Percentiles rank a stretch among this genome's conserved stretches.
These are phyloP conservation scores for Musa beccarii DNA, from an alignment of 176 grass and related monocot species.

Conservation along the genomic window DNA sequence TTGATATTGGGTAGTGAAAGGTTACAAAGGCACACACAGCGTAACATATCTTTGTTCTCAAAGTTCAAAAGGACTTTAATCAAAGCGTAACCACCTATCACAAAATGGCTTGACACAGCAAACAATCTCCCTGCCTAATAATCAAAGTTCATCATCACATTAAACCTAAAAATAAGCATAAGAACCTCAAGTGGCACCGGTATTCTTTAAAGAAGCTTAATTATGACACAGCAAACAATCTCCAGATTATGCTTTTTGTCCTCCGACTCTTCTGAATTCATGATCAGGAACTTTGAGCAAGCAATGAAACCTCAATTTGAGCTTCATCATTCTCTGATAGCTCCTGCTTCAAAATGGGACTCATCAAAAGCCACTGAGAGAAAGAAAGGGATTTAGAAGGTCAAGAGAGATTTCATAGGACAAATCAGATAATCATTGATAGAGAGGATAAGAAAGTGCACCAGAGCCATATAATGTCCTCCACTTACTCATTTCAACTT, in stretches of 20 bases:
- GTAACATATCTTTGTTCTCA: too few species aligned
- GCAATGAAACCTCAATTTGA: slow-evolving; percentile 74
- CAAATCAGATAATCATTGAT: slow-evolving; percentile 8
- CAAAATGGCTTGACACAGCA: too few species aligned
- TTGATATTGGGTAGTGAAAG: too few species aligned
- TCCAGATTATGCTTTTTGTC: neutral
- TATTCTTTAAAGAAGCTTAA: neutral
- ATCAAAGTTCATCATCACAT: too few species aligned
- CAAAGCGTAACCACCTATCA: too few species aligned
- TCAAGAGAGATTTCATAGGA: neutral
- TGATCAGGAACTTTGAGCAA: slow-evolving; percentile 86
- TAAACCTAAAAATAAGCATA: neutral
- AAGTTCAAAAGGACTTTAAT: too few species aligned
- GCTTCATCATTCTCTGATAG: slow-evolving; percentile 86
- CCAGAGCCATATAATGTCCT: slow-evolving; percentile 89
- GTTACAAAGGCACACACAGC: too few species aligned
- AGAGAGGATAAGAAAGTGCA: slow-evolving; percentile 29
- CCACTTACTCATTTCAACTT: slow-evolving; percentile 78
- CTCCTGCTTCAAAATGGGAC: slow-evolving; percentile 97
- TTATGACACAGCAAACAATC: neutral
- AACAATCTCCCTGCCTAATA: too few species aligned
- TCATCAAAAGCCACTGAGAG: slow-evolving; percentile 77
- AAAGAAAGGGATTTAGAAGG: slow-evolving; percentile 4
- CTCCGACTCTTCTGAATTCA: slow-evolving; percentile 96
- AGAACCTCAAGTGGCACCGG: neutral